Base-by-base conservation (phyloP, 2,329 filamentous ascomycete species). In the Pseudogymnoascus sp. region DNA sequence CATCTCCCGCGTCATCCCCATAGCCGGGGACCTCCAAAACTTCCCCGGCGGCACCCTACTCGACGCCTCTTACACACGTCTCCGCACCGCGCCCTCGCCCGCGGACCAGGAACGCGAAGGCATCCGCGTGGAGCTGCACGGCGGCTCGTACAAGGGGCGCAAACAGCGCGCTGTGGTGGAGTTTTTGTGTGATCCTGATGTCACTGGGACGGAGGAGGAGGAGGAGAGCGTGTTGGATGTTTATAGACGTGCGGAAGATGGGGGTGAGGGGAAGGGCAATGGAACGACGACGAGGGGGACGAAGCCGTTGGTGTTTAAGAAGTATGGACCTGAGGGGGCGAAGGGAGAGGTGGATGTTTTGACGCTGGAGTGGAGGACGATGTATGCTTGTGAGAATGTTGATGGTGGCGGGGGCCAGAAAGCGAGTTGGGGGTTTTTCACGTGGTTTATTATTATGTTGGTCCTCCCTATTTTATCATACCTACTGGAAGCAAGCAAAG, bases 351-450 rank as follows among this genome's bases (percentile, higher is more conserved):
- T 79, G 1, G 83, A 85, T 63, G 82, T 90, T 9, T 75, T 97
- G 66, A 84, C 86, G 61, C 74, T 97, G 70, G 87, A 88, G 36
- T 99, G 93, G 93, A 79, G 82, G 71, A 97, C 93, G 12, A 91
- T 93, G 74, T 87, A 91, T 71, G 93, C 90, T 0, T 97, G 94
- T 73, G 87, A 91, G 71, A 78, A 77, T 67, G 75, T 77, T 58
- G 76, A 79, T 13, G 77, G 76, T 8, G 67, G 72, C 61, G 70
- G 71, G 39, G 67, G 71, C 42, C 77, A 78, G 62, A 78, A 79
- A 60, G 74, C 74, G 15, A 82, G 85, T 71, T 97, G 93, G 94
- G 94, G 94, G 1, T 94, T 97, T 79, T 97, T 97, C 71, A 97
- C 93, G 15, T 99, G 94, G 94, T 84, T 97, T 71, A 84, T 97